Evolutionary conservation across 73 alveolate genomes (phyloP).

Genomic region (Effrenium voratum): DNA sequence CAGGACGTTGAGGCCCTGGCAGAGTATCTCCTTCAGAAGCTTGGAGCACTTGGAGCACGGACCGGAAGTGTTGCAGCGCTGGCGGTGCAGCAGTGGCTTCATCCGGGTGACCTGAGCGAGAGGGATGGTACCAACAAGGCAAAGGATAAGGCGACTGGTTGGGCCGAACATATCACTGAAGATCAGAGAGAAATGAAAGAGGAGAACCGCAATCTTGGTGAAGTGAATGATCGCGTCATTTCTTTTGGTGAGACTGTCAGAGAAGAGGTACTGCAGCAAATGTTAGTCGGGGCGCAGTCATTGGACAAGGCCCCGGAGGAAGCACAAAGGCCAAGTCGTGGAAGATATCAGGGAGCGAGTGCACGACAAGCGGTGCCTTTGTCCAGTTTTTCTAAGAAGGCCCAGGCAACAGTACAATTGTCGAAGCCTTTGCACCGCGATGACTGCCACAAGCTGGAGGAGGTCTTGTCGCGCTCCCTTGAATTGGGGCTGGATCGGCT

Average conservation of each 20-base stretch:
- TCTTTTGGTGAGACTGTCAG: neutral
- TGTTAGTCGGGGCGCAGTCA: neutral
- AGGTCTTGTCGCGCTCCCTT: neutral
- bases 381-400: neutral
- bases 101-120: neutral
- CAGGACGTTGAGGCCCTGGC: slow-evolving; percentile 37
- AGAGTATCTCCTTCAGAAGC: slow-evolving; percentile 30
- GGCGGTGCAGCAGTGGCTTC: slow-evolving; percentile 38
- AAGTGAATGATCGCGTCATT: neutral
- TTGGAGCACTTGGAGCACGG: slow-evolving; percentile 13
- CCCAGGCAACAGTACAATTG: slow-evolving; percentile 49
- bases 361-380: neutral
- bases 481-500: neutral
- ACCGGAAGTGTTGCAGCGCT: slow-evolving; percentile 39
- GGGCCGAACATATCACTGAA: neutral
- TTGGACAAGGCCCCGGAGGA: neutral
- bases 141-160: neutral
- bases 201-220: neutral
- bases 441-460: neutral
- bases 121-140: neutral
- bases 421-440: slow-evolving; percentile 25
- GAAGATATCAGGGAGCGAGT: neutral
- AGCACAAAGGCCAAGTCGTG: neutral
- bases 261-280: neutral
- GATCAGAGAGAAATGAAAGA: neutral